Percentiles rank a stretch among this genome's conserved stretches.
These are phyloP conservation scores for Gossypium davidsonii DNA, from an alignment of 441 rosid genomes.

Conservation along the genomic window DNA sequence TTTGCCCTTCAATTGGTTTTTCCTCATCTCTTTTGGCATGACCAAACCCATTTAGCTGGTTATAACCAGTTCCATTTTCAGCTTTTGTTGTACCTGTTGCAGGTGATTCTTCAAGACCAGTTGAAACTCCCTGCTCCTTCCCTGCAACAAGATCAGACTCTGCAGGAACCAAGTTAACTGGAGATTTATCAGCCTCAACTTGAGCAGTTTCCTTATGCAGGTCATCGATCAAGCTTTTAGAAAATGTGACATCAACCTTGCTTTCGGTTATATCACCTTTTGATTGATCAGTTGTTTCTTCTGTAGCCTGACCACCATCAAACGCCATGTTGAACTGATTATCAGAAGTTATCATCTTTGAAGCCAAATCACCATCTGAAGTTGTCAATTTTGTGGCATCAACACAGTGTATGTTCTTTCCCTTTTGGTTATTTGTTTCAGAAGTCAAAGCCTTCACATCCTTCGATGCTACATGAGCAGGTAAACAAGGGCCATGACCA, in stretches of 20 bases:
- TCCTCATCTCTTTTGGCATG: conserved; percentile 35
- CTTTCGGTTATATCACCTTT: conserved; percentile 33
- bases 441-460: conserved; percentile 48
- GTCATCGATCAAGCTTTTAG: conserved; percentile 3
- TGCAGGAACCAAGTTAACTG: conserved; percentile 26
- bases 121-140: conserved; percentile 39
- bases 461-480: conserved; percentile 45
- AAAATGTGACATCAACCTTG: conserved; percentile 33
- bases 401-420: conserved; percentile 37
- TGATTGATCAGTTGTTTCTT: conserved; percentile 28
- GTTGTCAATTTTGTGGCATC: conserved; percentile 39
- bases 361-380: conserved; percentile 52
- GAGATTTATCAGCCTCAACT: conserved; percentile 28
- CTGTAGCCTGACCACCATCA: conserved; percentile 40
- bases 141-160: conserved; percentile 33
- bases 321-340: conserved; percentile 40
- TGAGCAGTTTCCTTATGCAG: conserved; percentile 28
- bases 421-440: conserved; percentile 57
- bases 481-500: conserved; percentile 17
- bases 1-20: conserved; percentile 35
- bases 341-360: conserved; percentile 39
- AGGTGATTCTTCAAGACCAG: conserved; percentile 33
- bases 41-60: conserved; percentile 39
- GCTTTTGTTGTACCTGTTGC: conserved; percentile 31
- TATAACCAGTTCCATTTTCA: conserved; percentile 33